These are phyloP conservation scores for Planoprotostelium fungivorum DNA, from an alignment of 78 protist genomes.

Conservation along the genomic window DNA sequence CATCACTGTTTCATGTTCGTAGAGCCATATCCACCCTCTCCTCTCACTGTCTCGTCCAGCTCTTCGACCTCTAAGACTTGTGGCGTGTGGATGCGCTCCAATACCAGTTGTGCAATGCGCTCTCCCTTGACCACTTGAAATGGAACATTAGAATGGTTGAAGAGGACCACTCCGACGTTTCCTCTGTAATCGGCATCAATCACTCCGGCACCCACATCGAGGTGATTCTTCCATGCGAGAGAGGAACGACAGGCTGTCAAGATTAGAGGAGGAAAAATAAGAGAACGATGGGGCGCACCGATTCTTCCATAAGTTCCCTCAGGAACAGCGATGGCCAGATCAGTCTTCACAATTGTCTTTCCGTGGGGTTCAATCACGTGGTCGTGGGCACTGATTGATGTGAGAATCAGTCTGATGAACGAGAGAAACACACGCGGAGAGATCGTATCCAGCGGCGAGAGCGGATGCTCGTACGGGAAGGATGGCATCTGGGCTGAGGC, in stretches of 20 bases:
- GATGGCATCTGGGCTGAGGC: constrained; percentile 38
- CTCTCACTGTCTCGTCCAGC: constrained; percentile 62
- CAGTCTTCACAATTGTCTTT: constrained; percentile 74
- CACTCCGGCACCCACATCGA: constrained; percentile 77
- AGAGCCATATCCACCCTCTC: constrained; percentile 75
- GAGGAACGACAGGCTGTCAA: constrained; percentile 76
- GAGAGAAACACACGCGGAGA: constrained; percentile 30
- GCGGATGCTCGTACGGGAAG: constrained; percentile 59
- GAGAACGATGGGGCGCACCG: constrained; percentile 13
- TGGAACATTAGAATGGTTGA: constrained; percentile 58
- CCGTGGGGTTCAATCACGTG: constrained; percentile 60
- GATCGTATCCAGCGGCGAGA: constrained; percentile 81
- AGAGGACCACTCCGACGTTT: constrained; percentile 78
- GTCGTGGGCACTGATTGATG: constrained; percentile 39
- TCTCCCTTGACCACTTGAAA: constrained; percentile 32
- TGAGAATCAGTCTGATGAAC: not conserved
- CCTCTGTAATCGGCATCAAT: constrained; percentile 72
- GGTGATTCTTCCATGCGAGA: constrained; percentile 72
- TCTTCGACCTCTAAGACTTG: constrained; percentile 50
- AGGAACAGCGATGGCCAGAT: constrained; percentile 64
- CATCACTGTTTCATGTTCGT: too few species aligned
- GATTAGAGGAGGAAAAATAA: not conserved
- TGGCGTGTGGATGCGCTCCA: constrained; percentile 58
- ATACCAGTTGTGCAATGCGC: constrained; percentile 74
- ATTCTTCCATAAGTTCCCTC: constrained; percentile 72